Evolutionary conservation across 371 early-diverging fungal genomes (phyloP).

Genomic region (Fennellomyces sp.): DNA sequence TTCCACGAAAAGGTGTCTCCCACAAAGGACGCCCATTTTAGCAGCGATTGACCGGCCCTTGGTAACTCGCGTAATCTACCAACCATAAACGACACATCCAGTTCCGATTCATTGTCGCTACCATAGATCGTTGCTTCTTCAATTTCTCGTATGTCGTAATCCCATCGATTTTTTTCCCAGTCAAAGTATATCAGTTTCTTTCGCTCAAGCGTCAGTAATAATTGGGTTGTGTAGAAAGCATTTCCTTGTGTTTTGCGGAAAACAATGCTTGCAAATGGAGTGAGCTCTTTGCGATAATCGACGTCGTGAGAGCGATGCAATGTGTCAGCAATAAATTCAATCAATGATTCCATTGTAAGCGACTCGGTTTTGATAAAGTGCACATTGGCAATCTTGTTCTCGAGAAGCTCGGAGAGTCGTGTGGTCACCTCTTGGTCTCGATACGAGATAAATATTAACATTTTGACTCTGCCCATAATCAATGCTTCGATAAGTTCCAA

Average conservation of each 20-base stretch:
- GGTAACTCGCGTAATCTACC: slow-evolving; percentile 37
- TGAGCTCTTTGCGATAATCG: slow-evolving; percentile 25
- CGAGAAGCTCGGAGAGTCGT: slow-evolving; percentile 17
- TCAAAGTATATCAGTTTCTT: slow-evolving; percentile 49
- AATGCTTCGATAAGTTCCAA: slow-evolving; percentile 39
- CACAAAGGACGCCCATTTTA: slow-evolving; percentile 48
- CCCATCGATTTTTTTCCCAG: slow-evolving; percentile 52
- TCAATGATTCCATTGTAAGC: slow-evolving; percentile 34
- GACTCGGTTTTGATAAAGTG: slow-evolving; percentile 28
- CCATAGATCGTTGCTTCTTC: slow-evolving; percentile 17
- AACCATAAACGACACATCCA: slow-evolving; percentile 38
- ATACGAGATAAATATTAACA: slow-evolving; percentile 36
- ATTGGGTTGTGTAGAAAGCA: slow-evolving; percentile 41
- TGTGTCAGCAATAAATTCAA: slow-evolving; percentile 35
- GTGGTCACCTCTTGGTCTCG: slow-evolving; percentile 36
- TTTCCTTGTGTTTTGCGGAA: slow-evolving; percentile 42
- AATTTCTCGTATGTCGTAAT: slow-evolving; percentile 38
- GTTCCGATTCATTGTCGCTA: slow-evolving; percentile 22
- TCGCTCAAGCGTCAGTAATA: slow-evolving; percentile 37
- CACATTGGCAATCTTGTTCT: slow-evolving; percentile 25
- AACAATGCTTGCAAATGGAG: slow-evolving; percentile 34
- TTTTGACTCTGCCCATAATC: slow-evolving; percentile 28
- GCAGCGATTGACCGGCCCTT: slow-evolving; percentile 33
- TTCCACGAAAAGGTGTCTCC: slow-evolving; percentile 50
- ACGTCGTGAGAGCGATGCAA: slow-evolving; percentile 28